Evolutionary conservation across 2,329 filamentous ascomycete genomes (phyloP).

Genomic region (Leptographium lundbergii): DNA sequence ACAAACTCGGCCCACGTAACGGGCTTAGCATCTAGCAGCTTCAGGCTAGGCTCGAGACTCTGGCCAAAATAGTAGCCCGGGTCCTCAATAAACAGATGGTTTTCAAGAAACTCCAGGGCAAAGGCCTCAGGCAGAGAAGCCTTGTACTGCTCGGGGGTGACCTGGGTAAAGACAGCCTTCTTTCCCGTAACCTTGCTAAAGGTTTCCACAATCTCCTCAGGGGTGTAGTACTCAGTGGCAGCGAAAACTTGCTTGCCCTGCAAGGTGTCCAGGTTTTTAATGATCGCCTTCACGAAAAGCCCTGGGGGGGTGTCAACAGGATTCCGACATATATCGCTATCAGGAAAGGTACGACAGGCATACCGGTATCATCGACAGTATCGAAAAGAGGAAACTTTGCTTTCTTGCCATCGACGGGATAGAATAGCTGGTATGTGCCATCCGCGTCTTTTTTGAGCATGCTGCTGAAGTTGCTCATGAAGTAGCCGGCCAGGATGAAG

Average conservation of each 20-base stretch:
- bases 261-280: constrained; percentile 21
- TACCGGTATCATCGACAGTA: constrained; percentile 22
- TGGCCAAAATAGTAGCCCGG: constrained; percentile 40
- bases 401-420: constrained; percentile 17
- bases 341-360: constrained; percentile 5
- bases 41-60: constrained; percentile 24
- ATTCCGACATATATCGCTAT: no score
- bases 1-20: constrained; percentile 29
- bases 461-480: constrained; percentile 36
- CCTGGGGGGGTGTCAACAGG: neutral
- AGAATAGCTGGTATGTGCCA: constrained; percentile 20
- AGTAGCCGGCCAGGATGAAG: constrained; percentile 39
- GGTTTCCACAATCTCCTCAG: constrained; percentile 23
- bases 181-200: constrained; percentile 26
- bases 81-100: constrained; percentile 36
- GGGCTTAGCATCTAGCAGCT: constrained; percentile 23
- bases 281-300: constrained; percentile 22
- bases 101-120: constrained; percentile 39
- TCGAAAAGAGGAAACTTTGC: constrained; percentile 24
- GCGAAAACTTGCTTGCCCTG: constrained; percentile 30
- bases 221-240: constrained; percentile 28
- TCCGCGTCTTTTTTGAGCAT: constrained; percentile 17
- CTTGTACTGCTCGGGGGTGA: constrained; percentile 27
- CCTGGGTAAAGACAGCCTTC: constrained; percentile 21
- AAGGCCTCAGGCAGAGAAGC: constrained; percentile 20